These are phyloP conservation scores for Aspergillus sp. DNA, from an alignment of 2,329 filamentous ascomycete species.

Conservation along the genomic window DNA sequence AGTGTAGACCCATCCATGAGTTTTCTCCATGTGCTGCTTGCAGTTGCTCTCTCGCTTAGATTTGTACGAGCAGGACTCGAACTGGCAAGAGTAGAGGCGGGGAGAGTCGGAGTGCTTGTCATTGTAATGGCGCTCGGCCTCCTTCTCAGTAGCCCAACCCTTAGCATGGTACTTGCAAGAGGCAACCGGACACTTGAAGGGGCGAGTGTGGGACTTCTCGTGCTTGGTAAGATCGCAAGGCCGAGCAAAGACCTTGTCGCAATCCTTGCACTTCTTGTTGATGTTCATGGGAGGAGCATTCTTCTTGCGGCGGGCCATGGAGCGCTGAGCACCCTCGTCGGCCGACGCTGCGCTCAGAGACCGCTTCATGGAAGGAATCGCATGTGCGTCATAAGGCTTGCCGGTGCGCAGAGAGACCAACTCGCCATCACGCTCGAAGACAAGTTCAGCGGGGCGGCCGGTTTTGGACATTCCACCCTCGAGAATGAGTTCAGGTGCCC, in stretches of 20 bases:
- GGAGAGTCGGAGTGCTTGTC: slow-evolving; percentile 89
- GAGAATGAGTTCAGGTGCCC: slow-evolving; percentile 72
- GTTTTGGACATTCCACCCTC: slow-evolving; percentile 81
- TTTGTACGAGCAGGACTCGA: slow-evolving; percentile 83
- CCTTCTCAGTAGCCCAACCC: slow-evolving; percentile 97
- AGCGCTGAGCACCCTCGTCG: slow-evolving; percentile 82
- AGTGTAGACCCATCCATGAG: slow-evolving; percentile 86
- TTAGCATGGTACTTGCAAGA: slow-evolving; percentile 88
- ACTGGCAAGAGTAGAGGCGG: slow-evolving; percentile 81
- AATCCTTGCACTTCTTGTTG: slow-evolving; percentile 79
- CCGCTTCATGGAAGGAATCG: slow-evolving; percentile 56
- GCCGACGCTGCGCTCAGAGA: slow-evolving; percentile 61
- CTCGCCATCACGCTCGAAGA: slow-evolving; percentile 80
- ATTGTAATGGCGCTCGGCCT: slow-evolving; percentile 92
- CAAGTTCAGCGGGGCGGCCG: slow-evolving; percentile 80
- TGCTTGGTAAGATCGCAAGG: slow-evolving; percentile 98
- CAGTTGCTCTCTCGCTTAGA: slow-evolving; percentile 96
- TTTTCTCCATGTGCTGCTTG: slow-evolving; percentile 99
- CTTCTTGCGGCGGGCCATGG: slow-evolving; percentile 96
- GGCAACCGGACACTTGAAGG: slow-evolving; percentile 85
- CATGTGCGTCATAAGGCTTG: slow-evolving; percentile 59
- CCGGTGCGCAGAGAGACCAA: slow-evolving; percentile 77
- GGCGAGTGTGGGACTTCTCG: slow-evolving; percentile 94
- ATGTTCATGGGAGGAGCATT: slow-evolving; percentile 84
- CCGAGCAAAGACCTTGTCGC: slow-evolving; percentile 91